phyloP scores from a whole-genome alignment of 2,329 filamentous ascomycete species.

The Rhexocercosporidium sp. region DNA sequence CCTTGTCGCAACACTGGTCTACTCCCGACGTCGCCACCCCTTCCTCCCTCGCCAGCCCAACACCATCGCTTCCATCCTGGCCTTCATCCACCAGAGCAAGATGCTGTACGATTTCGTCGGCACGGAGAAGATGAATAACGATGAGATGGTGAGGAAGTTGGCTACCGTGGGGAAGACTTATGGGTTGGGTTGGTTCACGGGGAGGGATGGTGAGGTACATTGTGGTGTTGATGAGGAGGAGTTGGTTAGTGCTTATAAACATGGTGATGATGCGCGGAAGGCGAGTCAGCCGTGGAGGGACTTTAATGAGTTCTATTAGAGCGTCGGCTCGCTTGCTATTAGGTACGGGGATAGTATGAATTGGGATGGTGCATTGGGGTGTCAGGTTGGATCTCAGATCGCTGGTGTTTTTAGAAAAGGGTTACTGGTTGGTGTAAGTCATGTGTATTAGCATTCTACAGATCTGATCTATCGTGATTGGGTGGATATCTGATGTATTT shows the following conservation, averaged over 20 bases:
- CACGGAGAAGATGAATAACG: conserved; percentile 58
- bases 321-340: not conserved
- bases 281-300: conserved; percentile 40
- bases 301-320: conserved; percentile 39
- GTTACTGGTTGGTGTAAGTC: no score
- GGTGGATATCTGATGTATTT: not conserved
- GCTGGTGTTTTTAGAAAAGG: not conserved
- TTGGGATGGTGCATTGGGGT: not conserved
- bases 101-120: conserved; percentile 81
- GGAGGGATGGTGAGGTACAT: conserved; percentile 74
- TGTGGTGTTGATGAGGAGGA: conserved; percentile 81
- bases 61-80: conserved; percentile 76
- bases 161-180: conserved; percentile 69
- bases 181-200: conserved; percentile 77
- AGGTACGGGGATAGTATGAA: not conserved
- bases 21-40: conserved; percentile 65
- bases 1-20: conserved; percentile 63
- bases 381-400: not conserved
- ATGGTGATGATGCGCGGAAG: conserved; percentile 46
- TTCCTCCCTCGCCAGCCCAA: conserved; percentile 81
- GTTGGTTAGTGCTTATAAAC: conserved; percentile 67
- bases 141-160: conserved; percentile 66
- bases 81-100: conserved; percentile 80
- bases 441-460: not conserved
- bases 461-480: not conserved